Base-by-base conservation (phyloP, 768 basidiomycete species). In the Udeniomyces megalosporus region DNA sequence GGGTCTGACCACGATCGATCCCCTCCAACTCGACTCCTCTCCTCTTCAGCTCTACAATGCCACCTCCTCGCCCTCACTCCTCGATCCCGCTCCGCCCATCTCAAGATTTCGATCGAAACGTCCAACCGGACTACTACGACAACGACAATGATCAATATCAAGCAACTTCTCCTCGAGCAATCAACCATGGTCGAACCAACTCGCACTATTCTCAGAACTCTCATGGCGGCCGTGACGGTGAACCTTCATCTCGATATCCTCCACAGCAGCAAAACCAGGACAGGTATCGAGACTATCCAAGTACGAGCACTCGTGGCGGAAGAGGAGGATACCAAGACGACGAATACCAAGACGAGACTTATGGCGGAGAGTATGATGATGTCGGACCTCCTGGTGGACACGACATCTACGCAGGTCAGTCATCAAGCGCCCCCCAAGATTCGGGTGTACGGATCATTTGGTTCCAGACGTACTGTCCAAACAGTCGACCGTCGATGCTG, bases 321-420 rank as follows among this genome's bases (percentile, higher is more conserved):
- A 26, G 34, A 11, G 53, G 34, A 4, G 35, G n/a, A 24, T 34
- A n/a, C 17, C 20, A 5, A 2, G 32, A 15, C 42, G 26, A 46
- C 17, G 26, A 26, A n/a, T 32, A 48, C n/a, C 26, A 59, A 31
- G 31, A 31, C 32, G 55, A 62, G 20, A 48, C 50, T 11, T 31
- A 51, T 10, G 54, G 46, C 14, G 54, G 44, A 22, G 31, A 56
- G 8, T 51, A 42, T 47, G 32, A 57, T 22, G 61, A 53, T 7
- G 44, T 48, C n/a, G 54, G n/a, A 5, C 24, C 31, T 10, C 53
- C 46, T 3, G 53, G 56, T 0, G 61, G 53, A 8, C 54, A 52
- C 52, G 61, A 62, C 28, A 48, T 54, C 15, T 62, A 62, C 29
- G 61, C 61, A 28, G 61, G 61, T 62, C n/a, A n/a, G n/a, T n/a